Percentiles rank a stretch among this genome's conserved stretches.
phyloP scores from a whole-genome alignment of 495 filamentous ascomycete genomes.

The Cercophora samala region DNA sequence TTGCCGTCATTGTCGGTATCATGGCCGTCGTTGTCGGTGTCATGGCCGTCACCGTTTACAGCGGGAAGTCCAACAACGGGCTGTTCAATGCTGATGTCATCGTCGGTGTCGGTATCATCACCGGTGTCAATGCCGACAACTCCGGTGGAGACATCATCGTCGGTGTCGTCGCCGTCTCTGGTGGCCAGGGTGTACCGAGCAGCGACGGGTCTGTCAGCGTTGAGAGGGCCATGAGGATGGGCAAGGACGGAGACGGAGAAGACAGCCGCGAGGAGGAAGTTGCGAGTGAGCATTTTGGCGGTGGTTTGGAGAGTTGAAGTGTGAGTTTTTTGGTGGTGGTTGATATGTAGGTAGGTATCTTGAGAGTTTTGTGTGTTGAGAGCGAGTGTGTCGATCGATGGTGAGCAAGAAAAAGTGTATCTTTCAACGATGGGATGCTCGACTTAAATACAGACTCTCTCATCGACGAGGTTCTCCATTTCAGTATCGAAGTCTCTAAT shows the following conservation, averaged over 20 bases:
- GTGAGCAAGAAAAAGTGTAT: background rate
- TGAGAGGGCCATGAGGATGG: background rate
- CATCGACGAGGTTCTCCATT: background rate
- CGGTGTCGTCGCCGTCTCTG: background rate
- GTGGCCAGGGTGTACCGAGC: background rate
- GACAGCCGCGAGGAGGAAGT: background rate
- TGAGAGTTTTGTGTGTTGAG: background rate
- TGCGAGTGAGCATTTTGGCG: background rate
- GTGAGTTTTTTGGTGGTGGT: background rate
- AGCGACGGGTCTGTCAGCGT: background rate
- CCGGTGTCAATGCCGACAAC: background rate
- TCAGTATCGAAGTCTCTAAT: background rate
- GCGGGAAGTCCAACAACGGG: background rate
- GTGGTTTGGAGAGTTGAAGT: background rate
- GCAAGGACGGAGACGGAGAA: background rate
- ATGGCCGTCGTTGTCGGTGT: background rate
- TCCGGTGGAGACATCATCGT: background rate
- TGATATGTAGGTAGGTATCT: background rate
- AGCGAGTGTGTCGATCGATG: background rate
- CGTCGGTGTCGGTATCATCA: background rate
- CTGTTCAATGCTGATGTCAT: background rate
- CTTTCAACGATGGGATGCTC: background rate
- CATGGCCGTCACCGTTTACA: background rate
- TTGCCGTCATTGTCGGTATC: background rate
- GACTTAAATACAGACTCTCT: background rate